Base-by-base conservation (phyloP, 2,329 filamentous ascomycete species). In the Diaporthe destruens region DNA sequence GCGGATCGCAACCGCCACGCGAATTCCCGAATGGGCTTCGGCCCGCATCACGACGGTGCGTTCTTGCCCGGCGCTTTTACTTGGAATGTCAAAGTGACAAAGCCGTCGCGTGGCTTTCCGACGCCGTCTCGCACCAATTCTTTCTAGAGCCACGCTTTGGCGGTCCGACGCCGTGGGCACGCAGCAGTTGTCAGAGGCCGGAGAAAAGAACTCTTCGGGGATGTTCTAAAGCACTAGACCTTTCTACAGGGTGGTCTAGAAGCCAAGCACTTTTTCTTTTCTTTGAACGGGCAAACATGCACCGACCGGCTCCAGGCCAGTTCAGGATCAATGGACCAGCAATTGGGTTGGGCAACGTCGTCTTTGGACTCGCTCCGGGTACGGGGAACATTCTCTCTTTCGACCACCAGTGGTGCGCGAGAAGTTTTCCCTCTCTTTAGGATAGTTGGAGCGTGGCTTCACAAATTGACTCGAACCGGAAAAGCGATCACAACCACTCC, bases 31-130 rank as follows among this genome's bases (percentile, higher is more conserved):
- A 36, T 34, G 16, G 61, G 44, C 44, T 51, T 51, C 61, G 61
- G 44, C 59, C 59, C 59, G 61, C 32, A n/a, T 34, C n/a, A 23
- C 44, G 29, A 65, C 44, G 61, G 61, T 18, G 61, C 29, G 29
- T 9, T 51, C 44, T 65, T 51, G 44, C 44, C 61, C 44, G 61
- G 61, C 61, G 61, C 61, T 65, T 51, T 65, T 65, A 51, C 61
- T 29, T 29, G 23, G 23, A 51, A 51, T 16, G 51, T 65, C 47
- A n/a, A 66, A 66, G 61, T 16, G 44, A 44, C 61, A 51, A 44
- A 23, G 61, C 61, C 61, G 61, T 25, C 61, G 61, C 44, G 47
- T 49, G 20, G 47, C 29, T 29, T 51, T 66, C n/a, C 61, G 61
- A 39, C 47, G 61, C 61, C 47, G 47, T 53, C 23, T 53, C 44